These are phyloP conservation scores for Mycena chlorophos DNA, from an alignment of 768 basidiomycete genomes.

Conservation along the genomic window DNA sequence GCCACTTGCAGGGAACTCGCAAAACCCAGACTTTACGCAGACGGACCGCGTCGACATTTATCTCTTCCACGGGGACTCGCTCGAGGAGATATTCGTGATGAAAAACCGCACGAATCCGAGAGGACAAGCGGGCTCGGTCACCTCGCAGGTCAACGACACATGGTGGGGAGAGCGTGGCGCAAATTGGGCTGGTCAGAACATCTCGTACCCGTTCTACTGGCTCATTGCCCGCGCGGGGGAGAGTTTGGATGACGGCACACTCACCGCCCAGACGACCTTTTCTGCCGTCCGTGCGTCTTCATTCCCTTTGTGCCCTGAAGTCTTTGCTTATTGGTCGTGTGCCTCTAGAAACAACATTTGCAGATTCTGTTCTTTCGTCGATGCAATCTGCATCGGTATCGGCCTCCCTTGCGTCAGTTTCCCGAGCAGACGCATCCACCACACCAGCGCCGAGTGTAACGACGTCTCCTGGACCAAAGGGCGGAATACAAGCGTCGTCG, in stretches of 20 bases:
- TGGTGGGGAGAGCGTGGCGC: conserved; percentile 67
- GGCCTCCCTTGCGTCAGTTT: background rate
- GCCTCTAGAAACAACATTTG: conserved; percentile 65
- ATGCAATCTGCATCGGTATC: conserved; percentile 42
- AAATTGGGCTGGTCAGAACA: conserved; percentile 49
- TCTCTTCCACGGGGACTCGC: conserved; percentile 74
- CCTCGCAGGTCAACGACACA: conserved; percentile 63
- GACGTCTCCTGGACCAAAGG: no score
- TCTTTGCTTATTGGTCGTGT: conserved; percentile 1
- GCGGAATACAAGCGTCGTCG: conserved; percentile 47
- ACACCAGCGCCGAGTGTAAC: no score
- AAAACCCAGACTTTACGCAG: conserved; percentile 63
- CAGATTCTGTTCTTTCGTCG: conserved; percentile 65
- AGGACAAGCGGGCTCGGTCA: conserved; percentile 54
- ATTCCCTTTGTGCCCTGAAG: background rate
- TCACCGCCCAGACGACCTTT: conserved; percentile 71
- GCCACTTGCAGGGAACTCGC: conserved; percentile 67
- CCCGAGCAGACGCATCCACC: conserved; percentile 2
- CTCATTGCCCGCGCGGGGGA: conserved; percentile 60
- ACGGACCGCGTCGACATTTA: conserved; percentile 68
- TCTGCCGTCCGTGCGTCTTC: conserved; percentile 71
- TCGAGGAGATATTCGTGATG: conserved; percentile 45
- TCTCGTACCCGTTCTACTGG: conserved; percentile 75
- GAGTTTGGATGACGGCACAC: conserved; percentile 53
- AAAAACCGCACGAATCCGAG: conserved; percentile 43